Conservation (phyloP, 2,329 filamentous ascomycete genomes). For the Paracoccidioides brasiliensis region DNA sequence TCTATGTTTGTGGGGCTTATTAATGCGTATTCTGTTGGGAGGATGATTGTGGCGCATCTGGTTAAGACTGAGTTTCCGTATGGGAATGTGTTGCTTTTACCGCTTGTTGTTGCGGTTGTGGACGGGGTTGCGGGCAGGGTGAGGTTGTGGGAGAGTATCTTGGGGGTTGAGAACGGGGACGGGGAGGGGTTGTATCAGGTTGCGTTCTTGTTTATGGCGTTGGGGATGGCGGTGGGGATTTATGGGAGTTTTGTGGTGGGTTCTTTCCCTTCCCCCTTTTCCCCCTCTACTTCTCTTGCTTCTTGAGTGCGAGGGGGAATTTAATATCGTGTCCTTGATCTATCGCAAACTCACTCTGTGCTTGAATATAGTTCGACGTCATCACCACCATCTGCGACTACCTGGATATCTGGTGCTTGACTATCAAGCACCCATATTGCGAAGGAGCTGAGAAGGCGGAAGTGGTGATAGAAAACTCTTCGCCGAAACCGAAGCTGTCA, state of each 20-base stretch:
- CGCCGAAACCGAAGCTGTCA: not conserved
- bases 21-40: constrained; percentile 89
- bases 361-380: constrained; percentile 52
- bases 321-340: too few species aligned
- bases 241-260: constrained; percentile 85
- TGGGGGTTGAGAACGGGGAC: constrained; percentile 49
- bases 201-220: constrained; percentile 75
- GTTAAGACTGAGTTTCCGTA: constrained; percentile 81
- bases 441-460: constrained; percentile 15
- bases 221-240: constrained; percentile 75
- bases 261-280: not conserved
- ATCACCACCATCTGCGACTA: constrained; percentile 98
- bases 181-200: constrained; percentile 56
- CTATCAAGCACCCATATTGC: constrained; percentile 70
- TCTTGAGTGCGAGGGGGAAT: too few species aligned
- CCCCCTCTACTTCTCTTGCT: not conserved
- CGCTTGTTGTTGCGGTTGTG: constrained; percentile 62
- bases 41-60: constrained; percentile 90
- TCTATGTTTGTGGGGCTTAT: constrained; percentile 75
- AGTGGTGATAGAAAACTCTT: not conserved
- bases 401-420: constrained; percentile 95
- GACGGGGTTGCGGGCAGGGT: constrained; percentile 66
- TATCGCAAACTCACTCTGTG: too few species aligned
- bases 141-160: constrained; percentile 58
- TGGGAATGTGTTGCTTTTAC: constrained; percentile 70